Percentiles rank a stretch among this genome's conserved stretches.
Conservation (phyloP, 2,329 filamentous ascomycete species). For the Pseudocercospora eumusae region DNA sequence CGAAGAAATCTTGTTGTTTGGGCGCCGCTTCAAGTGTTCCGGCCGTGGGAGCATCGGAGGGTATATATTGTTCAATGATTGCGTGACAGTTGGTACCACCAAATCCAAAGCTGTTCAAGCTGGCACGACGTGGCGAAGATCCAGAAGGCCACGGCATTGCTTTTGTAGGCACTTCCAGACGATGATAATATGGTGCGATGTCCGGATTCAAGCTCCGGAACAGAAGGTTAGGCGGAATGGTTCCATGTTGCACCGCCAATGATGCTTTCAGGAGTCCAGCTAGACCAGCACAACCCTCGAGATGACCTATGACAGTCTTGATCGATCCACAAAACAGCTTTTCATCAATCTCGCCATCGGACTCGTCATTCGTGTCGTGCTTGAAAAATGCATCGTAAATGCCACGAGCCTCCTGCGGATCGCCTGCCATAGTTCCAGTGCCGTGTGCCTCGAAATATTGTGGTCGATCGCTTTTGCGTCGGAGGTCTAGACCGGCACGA, state of each 20-base stretch:
- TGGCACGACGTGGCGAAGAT: conserved; percentile 17
- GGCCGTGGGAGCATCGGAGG: conserved; percentile 2
- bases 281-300: conserved; percentile 31
- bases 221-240: conserved; percentile 33
- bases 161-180: conserved; percentile 24
- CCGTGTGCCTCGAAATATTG: conserved; percentile 37
- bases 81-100: conserved; percentile 32
- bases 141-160: conserved; percentile 37
- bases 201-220: conserved; percentile 31
- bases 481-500: conserved; percentile 31
- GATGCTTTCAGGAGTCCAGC: conserved; percentile 33
- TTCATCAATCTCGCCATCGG: background rate
- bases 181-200: conserved; percentile 34
- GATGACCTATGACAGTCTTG: conserved; percentile 34
- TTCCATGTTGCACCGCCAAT: conserved; percentile 32
- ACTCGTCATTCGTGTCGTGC: background rate
- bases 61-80: conserved; percentile 28
- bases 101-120: conserved; percentile 32
- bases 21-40: background rate
- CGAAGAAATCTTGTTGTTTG: conserved; percentile 12
- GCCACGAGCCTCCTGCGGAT: conserved; percentile 34
- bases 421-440: conserved; percentile 39
- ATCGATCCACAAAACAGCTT: conserved; percentile 31
- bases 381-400: conserved; percentile 27
- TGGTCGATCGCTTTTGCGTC: conserved; percentile 16